A percentile compares a stretch with the other conserved stretches of the same genome.
phyloP scores from a whole-genome alignment of 495 filamentous ascomycete species.

The Daldinia grandis region DNA sequence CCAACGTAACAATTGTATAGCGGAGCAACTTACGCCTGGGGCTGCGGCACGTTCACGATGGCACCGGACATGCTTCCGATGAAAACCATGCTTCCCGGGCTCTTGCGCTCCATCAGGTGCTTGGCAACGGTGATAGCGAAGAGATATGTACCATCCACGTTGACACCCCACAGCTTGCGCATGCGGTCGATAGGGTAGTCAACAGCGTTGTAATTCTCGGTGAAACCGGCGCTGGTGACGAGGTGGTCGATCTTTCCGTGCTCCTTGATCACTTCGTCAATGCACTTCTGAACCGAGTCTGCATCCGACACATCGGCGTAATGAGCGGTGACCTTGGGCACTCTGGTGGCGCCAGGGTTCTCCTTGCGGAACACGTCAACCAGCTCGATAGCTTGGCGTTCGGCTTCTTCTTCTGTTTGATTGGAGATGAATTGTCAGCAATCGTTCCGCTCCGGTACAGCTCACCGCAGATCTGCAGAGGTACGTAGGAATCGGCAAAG shows the following conservation, averaged over 20 bases:
- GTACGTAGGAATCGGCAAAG: constrained; percentile 13
- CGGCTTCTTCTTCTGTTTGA: constrained; percentile 79
- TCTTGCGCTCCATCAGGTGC: constrained; percentile 84
- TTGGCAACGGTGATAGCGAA: constrained; percentile 86
- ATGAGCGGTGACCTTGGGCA: constrained; percentile 88
- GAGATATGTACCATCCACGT: constrained; percentile 92
- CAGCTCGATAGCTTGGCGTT: constrained; percentile 73
- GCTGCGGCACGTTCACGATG: constrained; percentile 94
- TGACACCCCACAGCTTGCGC: constrained; percentile 92
- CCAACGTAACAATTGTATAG: neutral
- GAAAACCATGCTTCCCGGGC: constrained; percentile 86
- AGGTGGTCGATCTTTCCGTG: constrained; percentile 89
- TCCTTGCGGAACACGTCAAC: constrained; percentile 76
- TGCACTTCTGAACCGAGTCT: constrained; percentile 74
- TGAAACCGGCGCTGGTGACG: constrained; percentile 95
- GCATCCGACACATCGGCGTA: constrained; percentile 84
- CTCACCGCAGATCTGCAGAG: constrained; percentile 21
- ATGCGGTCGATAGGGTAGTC: constrained; percentile 87
- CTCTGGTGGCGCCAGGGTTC: constrained; percentile 69
- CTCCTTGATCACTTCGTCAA: constrained; percentile 71
- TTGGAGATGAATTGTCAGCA: constrained; percentile 22
- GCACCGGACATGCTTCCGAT: constrained; percentile 94
- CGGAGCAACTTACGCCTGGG: constrained; percentile 68
- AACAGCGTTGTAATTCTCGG: constrained; percentile 92
- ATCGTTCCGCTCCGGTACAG: constrained; percentile 1